Percentiles rank a stretch among this genome's conserved stretches.
phyloP scores from a whole-genome alignment of 1,139 yeast genomes.

The Trichomonascaceae sp. region DNA sequence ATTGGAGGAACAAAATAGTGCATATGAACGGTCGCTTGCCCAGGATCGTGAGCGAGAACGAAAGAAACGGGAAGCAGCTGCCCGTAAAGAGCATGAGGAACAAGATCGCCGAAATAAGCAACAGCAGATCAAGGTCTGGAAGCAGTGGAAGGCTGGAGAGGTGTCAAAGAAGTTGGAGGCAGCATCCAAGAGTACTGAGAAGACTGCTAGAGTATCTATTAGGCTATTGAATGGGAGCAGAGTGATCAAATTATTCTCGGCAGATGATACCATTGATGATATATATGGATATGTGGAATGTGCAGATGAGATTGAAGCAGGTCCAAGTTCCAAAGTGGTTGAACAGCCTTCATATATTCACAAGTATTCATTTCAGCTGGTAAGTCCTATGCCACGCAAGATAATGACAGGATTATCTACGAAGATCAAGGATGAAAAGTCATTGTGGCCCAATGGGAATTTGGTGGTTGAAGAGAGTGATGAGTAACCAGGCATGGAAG shows the following conservation, averaged over 20 bases:
- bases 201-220: constrained; percentile 39
- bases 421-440: constrained; percentile 38
- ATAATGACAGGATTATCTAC: constrained; percentile 30
- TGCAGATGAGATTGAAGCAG: constrained; percentile 20
- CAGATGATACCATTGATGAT: constrained; percentile 47
- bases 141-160: constrained; percentile 20
- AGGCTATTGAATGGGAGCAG: constrained; percentile 58
- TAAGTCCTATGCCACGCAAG: constrained; percentile 53
- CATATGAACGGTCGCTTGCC: constrained; percentile 64
- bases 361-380: constrained; percentile 41
- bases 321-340: constrained; percentile 18
- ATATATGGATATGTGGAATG: constrained; percentile 61
- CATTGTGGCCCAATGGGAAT: constrained; percentile 57
- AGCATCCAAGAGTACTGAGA: constrained; percentile 10
- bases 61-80: constrained; percentile 33
- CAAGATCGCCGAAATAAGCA: constrained; percentile 11
- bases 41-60: constrained; percentile 44
- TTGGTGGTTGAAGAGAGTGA: constrained; percentile 42
- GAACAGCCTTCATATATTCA: constrained; percentile 33
- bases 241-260: constrained; percentile 48
- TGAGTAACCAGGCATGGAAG: not conserved
- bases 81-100: constrained; percentile 26
- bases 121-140: constrained; percentile 20
- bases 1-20: constrained; percentile 69
- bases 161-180: constrained; percentile 10